phyloP scores from a whole-genome alignment of 2,329 filamentous ascomycete species.

The Trichoderma semiorbis region DNA sequence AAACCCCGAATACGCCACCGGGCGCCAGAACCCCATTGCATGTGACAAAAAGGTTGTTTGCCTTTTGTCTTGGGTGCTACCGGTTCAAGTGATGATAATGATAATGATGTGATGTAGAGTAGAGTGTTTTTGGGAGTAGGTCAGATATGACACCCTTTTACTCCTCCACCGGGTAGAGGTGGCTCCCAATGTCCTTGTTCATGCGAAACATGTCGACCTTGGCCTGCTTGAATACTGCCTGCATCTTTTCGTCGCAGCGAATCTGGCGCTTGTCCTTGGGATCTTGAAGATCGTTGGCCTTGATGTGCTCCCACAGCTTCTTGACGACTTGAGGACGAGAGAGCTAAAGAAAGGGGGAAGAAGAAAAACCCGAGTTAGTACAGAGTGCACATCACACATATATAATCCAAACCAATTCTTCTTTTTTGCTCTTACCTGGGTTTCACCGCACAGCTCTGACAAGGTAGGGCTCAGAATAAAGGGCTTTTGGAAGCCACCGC shows the following conservation, averaged over 20 bases:
- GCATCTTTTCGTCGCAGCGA: slow-evolving; percentile 85
- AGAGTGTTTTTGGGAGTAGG: not conserved
- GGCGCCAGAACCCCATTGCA: slow-evolving; percentile 16
- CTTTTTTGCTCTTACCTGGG: slow-evolving; percentile 48
- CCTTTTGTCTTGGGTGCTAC: not conserved
- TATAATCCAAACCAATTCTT: not conserved
- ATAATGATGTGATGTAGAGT: not conserved
- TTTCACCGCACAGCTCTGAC: slow-evolving; percentile 66
- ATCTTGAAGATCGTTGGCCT: slow-evolving; percentile 82
- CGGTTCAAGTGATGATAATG: slow-evolving; percentile 3
- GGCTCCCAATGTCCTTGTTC: slow-evolving; percentile 92
- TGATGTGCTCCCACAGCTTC: slow-evolving; percentile 94
- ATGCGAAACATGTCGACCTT: slow-evolving; percentile 98
- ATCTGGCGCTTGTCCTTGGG: slow-evolving; percentile 91
- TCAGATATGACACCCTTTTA: slow-evolving; percentile 21
- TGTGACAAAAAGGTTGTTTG: not conserved
- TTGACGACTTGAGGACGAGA: slow-evolving; percentile 95
- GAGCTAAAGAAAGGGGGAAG: slow-evolving; percentile 51
- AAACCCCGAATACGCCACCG: slow-evolving; percentile 19
- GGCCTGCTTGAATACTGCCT: slow-evolving; percentile 85
- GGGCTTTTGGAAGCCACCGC: slow-evolving; percentile 89
- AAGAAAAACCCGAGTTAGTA: not conserved
- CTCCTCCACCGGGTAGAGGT: slow-evolving; percentile 78
- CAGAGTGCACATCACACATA: too few species aligned
- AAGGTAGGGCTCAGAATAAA: slow-evolving; percentile 71